These are phyloP conservation scores for Ustilago hordei DNA, from an alignment of 1,284 basidiomycete species.

Conservation along the genomic window DNA sequence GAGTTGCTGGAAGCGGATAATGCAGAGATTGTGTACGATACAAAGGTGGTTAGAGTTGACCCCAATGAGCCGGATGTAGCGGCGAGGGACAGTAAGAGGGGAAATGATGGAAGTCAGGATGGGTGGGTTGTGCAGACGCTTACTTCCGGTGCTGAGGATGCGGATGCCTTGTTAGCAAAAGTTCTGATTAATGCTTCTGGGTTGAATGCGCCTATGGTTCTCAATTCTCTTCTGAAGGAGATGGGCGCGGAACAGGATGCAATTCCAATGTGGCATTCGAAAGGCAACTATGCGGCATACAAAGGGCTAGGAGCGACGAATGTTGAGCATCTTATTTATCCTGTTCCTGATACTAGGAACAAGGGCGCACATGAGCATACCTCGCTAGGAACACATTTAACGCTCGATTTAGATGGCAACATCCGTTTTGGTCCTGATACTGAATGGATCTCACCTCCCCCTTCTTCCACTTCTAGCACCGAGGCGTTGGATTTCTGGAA, in stretches of 20 bases:
- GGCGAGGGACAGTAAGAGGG: constrained; percentile 36
- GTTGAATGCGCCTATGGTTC: constrained; percentile 73
- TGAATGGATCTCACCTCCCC: constrained; percentile 78
- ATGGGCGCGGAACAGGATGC: constrained; percentile 26
- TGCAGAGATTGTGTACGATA: constrained; percentile 83
- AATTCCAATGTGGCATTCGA: constrained; percentile 62
- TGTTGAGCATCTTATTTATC: constrained; percentile 65
- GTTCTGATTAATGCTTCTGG: constrained; percentile 90
- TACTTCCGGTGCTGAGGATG: constrained; percentile 64
- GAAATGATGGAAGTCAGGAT: constrained; percentile 57
- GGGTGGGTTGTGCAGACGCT: constrained; percentile 75
- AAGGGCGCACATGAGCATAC: constrained; percentile 58
- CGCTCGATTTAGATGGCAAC: constrained; percentile 84
- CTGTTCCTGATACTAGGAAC: constrained; percentile 57
- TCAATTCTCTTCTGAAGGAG: constrained; percentile 57
- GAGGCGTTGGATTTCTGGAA: constrained; percentile 58
- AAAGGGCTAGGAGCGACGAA: constrained; percentile 52
- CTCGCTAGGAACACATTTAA: constrained; percentile 65
- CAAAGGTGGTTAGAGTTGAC: constrained; percentile 89
- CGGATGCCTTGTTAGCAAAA: constrained; percentile 82
- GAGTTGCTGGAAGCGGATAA: constrained; percentile 80
- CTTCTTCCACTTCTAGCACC: background rate
- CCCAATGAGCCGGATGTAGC: constrained; percentile 67
- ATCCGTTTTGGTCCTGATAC: constrained; percentile 94
- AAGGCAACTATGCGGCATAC: constrained; percentile 67